Conservation (phyloP, 495 filamentous ascomycete species). For the Hyaloscypha hepaticicola region DNA sequence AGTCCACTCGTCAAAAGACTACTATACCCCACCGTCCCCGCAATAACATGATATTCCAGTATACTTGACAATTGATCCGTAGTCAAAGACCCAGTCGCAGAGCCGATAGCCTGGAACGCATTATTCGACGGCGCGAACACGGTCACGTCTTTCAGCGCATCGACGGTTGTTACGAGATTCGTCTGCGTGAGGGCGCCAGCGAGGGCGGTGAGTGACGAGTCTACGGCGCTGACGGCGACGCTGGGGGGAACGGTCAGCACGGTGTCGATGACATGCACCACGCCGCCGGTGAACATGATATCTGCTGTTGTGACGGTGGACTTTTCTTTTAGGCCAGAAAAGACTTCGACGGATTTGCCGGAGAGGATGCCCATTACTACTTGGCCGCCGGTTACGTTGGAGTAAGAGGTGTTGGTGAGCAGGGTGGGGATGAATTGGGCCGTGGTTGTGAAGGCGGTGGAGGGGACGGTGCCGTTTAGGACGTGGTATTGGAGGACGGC, state of each 20-base stretch:
- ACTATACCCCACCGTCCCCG: slow-evolving; percentile 54
- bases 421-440: slow-evolving; percentile 54
- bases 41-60: slow-evolving; percentile 60
- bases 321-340: slow-evolving; percentile 38
- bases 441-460: slow-evolving; percentile 41
- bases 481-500: slow-evolving; percentile 65
- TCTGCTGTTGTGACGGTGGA: slow-evolving; percentile 43
- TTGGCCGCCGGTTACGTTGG: slow-evolving; percentile 37
- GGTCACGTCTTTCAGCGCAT: slow-evolving; percentile 51
- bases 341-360: slow-evolving; percentile 36
- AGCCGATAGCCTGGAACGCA: slow-evolving; percentile 62
- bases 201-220: slow-evolving; percentile 53
- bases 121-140: slow-evolving; percentile 63
- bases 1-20: slow-evolving; percentile 36
- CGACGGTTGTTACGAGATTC: slow-evolving; percentile 45
- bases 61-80: slow-evolving; percentile 46
- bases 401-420: slow-evolving; percentile 47
- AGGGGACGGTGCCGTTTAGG: slow-evolving; percentile 51
- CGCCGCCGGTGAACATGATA: slow-evolving; percentile 60
- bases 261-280: slow-evolving; percentile 63
- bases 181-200: slow-evolving; percentile 52
- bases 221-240: slow-evolving; percentile 45
- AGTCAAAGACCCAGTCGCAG: slow-evolving; percentile 44
- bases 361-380: slow-evolving; percentile 29
- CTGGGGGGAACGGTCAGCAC: slow-evolving; percentile 54